These are phyloP conservation scores for Bertia moriformis DNA, from an alignment of 2,329 filamentous ascomycete genomes.

Conservation along the genomic window DNA sequence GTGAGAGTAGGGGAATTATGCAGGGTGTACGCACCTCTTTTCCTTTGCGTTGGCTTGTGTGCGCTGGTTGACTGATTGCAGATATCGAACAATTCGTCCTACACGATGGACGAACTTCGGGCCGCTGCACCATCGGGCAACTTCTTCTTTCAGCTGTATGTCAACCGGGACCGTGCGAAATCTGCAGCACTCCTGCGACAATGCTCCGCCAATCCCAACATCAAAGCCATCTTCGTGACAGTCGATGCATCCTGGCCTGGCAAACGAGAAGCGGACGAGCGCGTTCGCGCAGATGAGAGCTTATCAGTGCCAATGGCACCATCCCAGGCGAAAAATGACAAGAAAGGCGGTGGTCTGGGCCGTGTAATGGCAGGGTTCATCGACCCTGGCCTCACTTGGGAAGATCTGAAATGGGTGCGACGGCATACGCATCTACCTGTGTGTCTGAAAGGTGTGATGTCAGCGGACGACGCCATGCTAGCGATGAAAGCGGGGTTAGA, in stretches of 20 bases:
- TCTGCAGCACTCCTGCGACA: slow-evolving; percentile 27
- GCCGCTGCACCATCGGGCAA: slow-evolving; percentile 14
- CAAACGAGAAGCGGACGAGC: slow-evolving; percentile 41
- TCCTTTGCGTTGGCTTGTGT: neutral
- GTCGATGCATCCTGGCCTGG: slow-evolving; percentile 39
- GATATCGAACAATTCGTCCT: slow-evolving; percentile 35
- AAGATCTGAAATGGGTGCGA: slow-evolving; percentile 35
- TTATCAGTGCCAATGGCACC: slow-evolving; percentile 21
- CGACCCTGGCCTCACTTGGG: slow-evolving; percentile 34
- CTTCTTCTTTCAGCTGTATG: slow-evolving; percentile 40
- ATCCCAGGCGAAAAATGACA: slow-evolving; percentile 27
- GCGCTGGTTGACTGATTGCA: slow-evolving; percentile 5
- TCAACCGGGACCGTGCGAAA: slow-evolving; percentile 32
- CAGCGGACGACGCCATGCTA: slow-evolving; percentile 33
- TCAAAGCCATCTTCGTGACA: slow-evolving; percentile 34
- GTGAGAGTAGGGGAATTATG: slow-evolving; percentile 28
- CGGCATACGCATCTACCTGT: slow-evolving; percentile 28
- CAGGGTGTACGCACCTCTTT: slow-evolving; percentile 21
- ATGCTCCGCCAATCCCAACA: slow-evolving; percentile 23
- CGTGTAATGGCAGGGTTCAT: slow-evolving; percentile 34
- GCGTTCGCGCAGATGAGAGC: slow-evolving; percentile 28
- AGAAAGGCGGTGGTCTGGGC: slow-evolving; percentile 35
- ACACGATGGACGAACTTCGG: slow-evolving; percentile 26
- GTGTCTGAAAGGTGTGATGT: slow-evolving; percentile 42
- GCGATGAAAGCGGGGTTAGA: slow-evolving; percentile 32